phyloP scores from a whole-genome alignment of 2,329 filamentous ascomycete species.

The Aspergillus niger region DNA sequence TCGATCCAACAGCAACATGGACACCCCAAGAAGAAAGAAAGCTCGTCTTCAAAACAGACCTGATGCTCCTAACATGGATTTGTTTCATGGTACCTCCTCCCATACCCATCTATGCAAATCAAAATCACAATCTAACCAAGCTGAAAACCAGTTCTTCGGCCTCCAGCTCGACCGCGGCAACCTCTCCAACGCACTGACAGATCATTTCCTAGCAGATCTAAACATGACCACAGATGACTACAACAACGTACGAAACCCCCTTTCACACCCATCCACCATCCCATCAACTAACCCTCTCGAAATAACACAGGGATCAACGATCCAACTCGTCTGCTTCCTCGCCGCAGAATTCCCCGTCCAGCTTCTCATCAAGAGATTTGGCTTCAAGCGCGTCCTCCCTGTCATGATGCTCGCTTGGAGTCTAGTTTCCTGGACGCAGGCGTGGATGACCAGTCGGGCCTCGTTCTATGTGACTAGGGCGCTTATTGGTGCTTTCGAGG shows the following conservation, averaged over 20 bases:
- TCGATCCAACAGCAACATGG: constrained; percentile 28
- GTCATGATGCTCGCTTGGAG: constrained; percentile 51
- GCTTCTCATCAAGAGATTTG: constrained; percentile 50
- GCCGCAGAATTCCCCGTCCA: constrained; percentile 50
- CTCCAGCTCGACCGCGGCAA: constrained; percentile 40
- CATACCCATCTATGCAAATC: neutral
- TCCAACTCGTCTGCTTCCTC: constrained; percentile 29
- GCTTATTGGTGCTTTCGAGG: constrained; percentile 45
- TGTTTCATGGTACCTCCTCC: constrained; percentile 25
- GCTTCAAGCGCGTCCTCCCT: constrained; percentile 50
- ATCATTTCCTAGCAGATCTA: constrained; percentile 41
- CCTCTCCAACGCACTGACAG: constrained; percentile 37
- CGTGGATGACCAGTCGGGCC: constrained; percentile 33
- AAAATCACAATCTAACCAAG: neutral
- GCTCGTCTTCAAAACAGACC: constrained; percentile 49
- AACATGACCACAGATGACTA: constrained; percentile 41
- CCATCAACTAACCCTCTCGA: no score
- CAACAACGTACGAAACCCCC: constrained; percentile 31
- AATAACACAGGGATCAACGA: constrained; percentile 23
- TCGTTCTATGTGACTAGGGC: constrained; percentile 43
- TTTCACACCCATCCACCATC: no score
- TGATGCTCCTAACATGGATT: constrained; percentile 23
- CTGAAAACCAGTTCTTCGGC: constrained; percentile 32
- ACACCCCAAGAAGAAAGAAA: constrained; percentile 47
- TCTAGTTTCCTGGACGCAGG: constrained; percentile 42